Base-by-base conservation (phyloP, 331 rosid genomes). In the Acacia concinna region DNA sequence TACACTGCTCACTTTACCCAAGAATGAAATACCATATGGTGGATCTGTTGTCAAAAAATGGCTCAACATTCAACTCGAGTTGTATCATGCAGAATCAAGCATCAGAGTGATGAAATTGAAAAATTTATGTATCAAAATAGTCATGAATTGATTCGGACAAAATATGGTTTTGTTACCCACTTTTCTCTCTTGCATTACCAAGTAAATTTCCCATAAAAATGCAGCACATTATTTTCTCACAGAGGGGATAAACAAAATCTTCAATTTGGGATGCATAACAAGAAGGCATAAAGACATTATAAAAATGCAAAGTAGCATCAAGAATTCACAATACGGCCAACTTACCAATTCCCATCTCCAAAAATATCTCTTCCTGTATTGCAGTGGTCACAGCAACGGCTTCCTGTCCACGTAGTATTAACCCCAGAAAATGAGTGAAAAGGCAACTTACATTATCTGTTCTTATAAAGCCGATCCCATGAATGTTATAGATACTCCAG, bases 331-430 rank as follows among this genome's bases (percentile, higher is more conserved):
- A 56, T 40, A 37, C n/a, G 75, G 70, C 31, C 62, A 77, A 72
- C 88, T 56, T 83, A 94, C 97, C 97, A 80, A 94, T 79, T 46
- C 92, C 97, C 94, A 92, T 90, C 81, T 94, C 97, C 67, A 81
- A 38, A 84, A 94, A 78, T 69, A 92, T 89, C 90, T 92, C 98
- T 82, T 92, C 93, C 81, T 92, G 94, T 76, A 94, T 87, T 34
- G 92, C 86, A 67, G 98, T 94, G 75, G 97, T 90, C 65, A 89
- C 88, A 76, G 94, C 97, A n/a, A 92, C 97, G 78, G 97, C 94
- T 86, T 92, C 97, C 98, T 94, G 91, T 83, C 21, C 79, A 81
- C 38, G 35, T 41, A 65, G 71, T 13, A 62, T n/a, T 41, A 17
- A 43, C 40, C 63, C 65, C 76, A 86, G 68, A 57, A 38, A 75